Conservation (phyloP, 768 basidiomycete species). For the Xerocomellus chrysenteron region DNA sequence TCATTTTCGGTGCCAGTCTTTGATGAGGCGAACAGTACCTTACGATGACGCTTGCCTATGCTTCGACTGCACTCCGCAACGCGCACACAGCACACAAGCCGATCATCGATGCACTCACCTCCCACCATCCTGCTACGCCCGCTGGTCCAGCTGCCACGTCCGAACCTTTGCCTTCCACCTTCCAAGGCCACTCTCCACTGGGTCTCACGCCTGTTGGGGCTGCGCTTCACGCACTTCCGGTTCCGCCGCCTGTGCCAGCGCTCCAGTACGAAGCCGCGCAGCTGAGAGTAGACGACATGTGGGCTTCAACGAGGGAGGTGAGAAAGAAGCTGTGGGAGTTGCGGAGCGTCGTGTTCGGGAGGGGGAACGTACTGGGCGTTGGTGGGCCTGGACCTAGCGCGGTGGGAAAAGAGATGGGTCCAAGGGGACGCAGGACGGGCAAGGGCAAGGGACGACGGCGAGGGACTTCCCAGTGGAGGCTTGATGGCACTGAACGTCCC, state of each 20-base stretch:
- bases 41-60: constrained; percentile 49
- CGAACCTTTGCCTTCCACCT: background rate
- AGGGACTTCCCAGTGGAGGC: constrained; percentile 53
- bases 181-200: constrained; percentile 1
- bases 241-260: constrained; percentile 32
- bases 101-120: constrained; percentile 46
- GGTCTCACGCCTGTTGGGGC: constrained; percentile 27
- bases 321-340: constrained; percentile 63
- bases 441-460: constrained; percentile 54
- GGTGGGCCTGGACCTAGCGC: constrained; percentile 35
- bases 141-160: background rate
- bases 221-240: constrained; percentile 35
- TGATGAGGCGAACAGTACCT: constrained; percentile 40
- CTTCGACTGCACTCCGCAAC: constrained; percentile 55
- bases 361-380: constrained; percentile 45
- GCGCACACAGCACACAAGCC: constrained; percentile 56
- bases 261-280: constrained; percentile 73
- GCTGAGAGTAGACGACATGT: constrained; percentile 62
- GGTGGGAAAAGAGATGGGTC: constrained; percentile 50
- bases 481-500: constrained; percentile 58
- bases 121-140: constrained; percentile 8
- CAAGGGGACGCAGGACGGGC: constrained; percentile 30
- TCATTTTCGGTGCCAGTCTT: constrained; percentile 1
- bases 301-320: constrained; percentile 60
- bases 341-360: constrained; percentile 70